A percentile compares a stretch with the other conserved stretches of the same genome.
Evolutionary conservation across 352 stramenopile species (phyloP).

Genomic region (Pythium biforme): DNA sequence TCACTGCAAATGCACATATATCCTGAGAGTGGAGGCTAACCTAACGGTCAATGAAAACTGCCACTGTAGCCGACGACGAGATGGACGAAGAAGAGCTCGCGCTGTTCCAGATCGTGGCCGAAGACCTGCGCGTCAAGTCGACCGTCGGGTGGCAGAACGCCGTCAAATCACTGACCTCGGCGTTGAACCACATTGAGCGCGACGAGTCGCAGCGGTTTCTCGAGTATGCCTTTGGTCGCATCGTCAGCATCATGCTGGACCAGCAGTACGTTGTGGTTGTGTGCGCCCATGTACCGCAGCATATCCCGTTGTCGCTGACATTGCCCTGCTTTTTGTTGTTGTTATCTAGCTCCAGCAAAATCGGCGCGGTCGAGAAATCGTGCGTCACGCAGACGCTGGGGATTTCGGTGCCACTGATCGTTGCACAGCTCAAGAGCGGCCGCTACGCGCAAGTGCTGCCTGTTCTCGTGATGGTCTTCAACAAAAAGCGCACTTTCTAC

Average conservation of each 20-base stretch:
- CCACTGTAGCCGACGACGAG: constrained; percentile 36
- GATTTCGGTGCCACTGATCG: constrained; percentile 60
- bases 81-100: constrained; percentile 85
- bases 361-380: constrained; percentile 82
- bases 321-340: background rate
- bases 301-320: background rate
- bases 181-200: constrained; percentile 63
- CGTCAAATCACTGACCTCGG: constrained; percentile 80
- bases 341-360: constrained; percentile 75
- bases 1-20: too few relatives aligned
- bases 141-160: constrained; percentile 90
- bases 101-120: constrained; percentile 80
- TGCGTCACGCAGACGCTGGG: constrained; percentile 81
- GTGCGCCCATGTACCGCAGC: background rate
- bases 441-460: constrained; percentile 63
- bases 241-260: constrained; percentile 89
- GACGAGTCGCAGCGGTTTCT: constrained; percentile 78
- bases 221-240: constrained; percentile 72
- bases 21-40: too few relatives aligned
- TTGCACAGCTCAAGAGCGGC: constrained; percentile 71
- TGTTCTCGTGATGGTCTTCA: constrained; percentile 81
- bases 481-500: constrained; percentile 90
- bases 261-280: constrained; percentile 68
- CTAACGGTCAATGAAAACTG: too few relatives aligned
- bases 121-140: constrained; percentile 86